Evolutionary conservation across 2,329 filamentous ascomycete genomes (phyloP), one percentile per base, ranked within the genome.

Genomic region (Hypoxylon rubiginosum): DNA sequence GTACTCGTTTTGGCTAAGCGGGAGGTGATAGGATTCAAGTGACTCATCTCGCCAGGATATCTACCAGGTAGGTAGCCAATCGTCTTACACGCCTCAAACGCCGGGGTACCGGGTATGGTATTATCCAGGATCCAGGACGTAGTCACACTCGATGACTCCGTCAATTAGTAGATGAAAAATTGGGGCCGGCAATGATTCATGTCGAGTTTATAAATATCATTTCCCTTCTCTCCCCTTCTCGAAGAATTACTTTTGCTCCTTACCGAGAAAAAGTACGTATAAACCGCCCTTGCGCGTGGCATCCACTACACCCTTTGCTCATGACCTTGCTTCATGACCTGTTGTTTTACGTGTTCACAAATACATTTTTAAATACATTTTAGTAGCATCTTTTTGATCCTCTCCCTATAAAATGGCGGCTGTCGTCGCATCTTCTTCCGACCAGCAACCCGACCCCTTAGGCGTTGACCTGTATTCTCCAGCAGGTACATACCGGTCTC

Each of bases 1-100:
- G 34, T 10, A 36, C 50, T 61, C 64, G 10, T 62, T 68, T 49
- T 36, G 60, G 30, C 54, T 62, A 32, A 53, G 28, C 32, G 30
- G 28, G 43, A 11, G 32, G 41, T 55, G 62, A 62, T 21, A 46
- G 62, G 63, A 43, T 28, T 62, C 67, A 11, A 62, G 61, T 71
- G 66, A 71, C 64, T 69, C 68, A 69, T 61, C 34, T 52, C 54
- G 17, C 13, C 30, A 15, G 28, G 19, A 13, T 5, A 52, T 61
- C 51, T 39, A n/a, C n/a, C n/a, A n/a, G n/a, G n/a, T n/a, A n/a
- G n/a, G n/a, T n/a, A 46, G 41, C 69, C 67, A 71, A 71, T 71
- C 66, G 24, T 67, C 64, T 71, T 71, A 71, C 64, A 69, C 64
- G 69, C 56, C 34, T 67, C 36, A 19, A 9, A 10, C 1, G 24